Conservation (phyloP, 306 rosid species). For the Fragaria ananassa region DNA sequence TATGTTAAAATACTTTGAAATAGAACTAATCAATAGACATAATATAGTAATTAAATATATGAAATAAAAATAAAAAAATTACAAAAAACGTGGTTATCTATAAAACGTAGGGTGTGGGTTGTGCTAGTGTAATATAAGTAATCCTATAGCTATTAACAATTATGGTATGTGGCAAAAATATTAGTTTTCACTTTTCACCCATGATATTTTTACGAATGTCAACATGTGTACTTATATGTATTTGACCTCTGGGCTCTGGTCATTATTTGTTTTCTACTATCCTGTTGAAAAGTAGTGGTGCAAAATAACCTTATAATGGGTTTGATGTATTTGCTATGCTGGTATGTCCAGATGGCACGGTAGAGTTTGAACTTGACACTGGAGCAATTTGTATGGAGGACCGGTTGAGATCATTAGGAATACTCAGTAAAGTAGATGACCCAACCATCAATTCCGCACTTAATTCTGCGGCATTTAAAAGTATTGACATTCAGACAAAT, state of each 20-base stretch:
- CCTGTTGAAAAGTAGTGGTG: conserved; percentile 10
- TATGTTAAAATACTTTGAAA: no score
- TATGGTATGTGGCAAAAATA: background rate
- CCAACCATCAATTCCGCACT: conserved; percentile 34
- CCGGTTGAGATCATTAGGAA: conserved; percentile 55
- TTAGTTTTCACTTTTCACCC: background rate
- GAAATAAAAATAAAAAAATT: no score
- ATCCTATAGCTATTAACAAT: background rate
- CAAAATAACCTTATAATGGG: conserved; percentile 14
- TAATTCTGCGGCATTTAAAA: conserved; percentile 46
- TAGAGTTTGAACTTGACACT: conserved; percentile 34
- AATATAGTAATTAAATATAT: no score
- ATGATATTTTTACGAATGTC: background rate
- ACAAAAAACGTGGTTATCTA: no score
- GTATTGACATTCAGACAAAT: conserved; percentile 54
- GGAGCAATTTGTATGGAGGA: conserved; percentile 69
- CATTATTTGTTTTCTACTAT: background rate
- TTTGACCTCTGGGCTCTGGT: conserved; percentile 23
- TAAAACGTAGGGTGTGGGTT: no score
- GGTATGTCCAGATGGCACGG: conserved; percentile 54
- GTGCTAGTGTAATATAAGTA: background rate
- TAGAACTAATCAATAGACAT: no score
- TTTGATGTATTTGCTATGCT: conserved; percentile 27
- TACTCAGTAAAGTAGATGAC: conserved; percentile 52
- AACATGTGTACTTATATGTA: background rate